Conservation (phyloP, 225 moss, liverwort and hornwort genomes). For the Marchantia polymorpha region DNA sequence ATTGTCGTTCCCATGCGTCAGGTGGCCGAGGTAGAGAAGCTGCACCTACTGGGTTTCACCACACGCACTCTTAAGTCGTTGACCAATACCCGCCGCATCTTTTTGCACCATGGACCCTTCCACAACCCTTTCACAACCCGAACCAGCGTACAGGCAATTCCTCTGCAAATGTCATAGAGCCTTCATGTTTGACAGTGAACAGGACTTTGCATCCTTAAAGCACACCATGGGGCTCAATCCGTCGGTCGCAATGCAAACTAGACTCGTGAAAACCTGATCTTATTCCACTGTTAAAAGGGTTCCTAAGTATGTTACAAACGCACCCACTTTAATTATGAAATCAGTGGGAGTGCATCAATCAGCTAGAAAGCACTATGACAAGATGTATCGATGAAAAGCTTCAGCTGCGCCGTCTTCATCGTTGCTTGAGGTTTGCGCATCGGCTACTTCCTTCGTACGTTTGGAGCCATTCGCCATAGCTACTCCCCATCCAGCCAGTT, state of each 20-base stretch:
- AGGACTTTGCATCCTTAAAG: not conserved
- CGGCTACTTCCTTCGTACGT: slow-evolving; percentile 57
- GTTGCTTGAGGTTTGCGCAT: slow-evolving; percentile 75
- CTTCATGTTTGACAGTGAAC: not conserved
- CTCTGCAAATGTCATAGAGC: too few relatives aligned
- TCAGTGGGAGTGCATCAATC: not conserved
- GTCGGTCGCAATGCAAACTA: not conserved
- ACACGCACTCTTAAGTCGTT: too few relatives aligned
- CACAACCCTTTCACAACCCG: too few relatives aligned
- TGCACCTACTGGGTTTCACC: too few relatives aligned
- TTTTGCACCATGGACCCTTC: too few relatives aligned
- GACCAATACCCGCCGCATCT: too few relatives aligned
- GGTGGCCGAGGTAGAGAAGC: too few relatives aligned
- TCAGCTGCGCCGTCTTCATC: slow-evolving; percentile 84
- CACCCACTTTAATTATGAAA: not conserved
- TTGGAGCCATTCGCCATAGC: slow-evolving; percentile 78
- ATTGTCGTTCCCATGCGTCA: too few relatives aligned
- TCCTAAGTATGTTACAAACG: slow-evolving; percentile 19
- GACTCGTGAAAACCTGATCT: not conserved
- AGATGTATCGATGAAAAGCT: slow-evolving; percentile 72
- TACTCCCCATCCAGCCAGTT: slow-evolving; percentile 87
- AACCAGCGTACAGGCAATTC: too few relatives aligned
- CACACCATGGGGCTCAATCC: not conserved
- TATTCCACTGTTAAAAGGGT: not conserved
- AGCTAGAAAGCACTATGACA: slow-evolving; percentile 32